phyloP scores from a whole-genome alignment of 1,284 basidiomycete species.

The Puccinia sorghi region DNA sequence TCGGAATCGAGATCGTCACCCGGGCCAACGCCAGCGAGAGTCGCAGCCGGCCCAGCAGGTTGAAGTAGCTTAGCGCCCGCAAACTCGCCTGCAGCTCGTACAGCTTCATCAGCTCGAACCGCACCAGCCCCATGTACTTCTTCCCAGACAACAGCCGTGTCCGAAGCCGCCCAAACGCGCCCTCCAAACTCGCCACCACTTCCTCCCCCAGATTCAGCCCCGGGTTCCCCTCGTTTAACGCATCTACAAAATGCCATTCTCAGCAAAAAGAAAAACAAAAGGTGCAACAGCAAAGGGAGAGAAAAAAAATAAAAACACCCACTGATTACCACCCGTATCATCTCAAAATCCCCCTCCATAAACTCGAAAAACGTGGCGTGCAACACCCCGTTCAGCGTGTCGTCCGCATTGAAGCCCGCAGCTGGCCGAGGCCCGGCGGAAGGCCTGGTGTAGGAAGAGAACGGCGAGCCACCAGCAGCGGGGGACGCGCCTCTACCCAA shows the following conservation, averaged over 20 bases:
- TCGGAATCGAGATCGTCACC: slow-evolving; percentile 54
- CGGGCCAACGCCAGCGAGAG: slow-evolving; percentile 57
- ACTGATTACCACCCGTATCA: slow-evolving; percentile 56
- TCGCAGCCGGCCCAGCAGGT: slow-evolving; percentile 57
- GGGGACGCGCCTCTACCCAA: background rate
- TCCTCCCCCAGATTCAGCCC: slow-evolving; percentile 56
- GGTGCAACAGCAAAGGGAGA: too few relatives aligned
- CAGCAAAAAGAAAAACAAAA: too few relatives aligned
- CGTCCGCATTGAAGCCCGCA: slow-evolving; percentile 50
- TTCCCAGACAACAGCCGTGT: slow-evolving; percentile 55
- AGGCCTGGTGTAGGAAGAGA: background rate
- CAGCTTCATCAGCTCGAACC: slow-evolving; percentile 57
- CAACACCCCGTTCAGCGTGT: slow-evolving; percentile 57
- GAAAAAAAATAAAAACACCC: too few relatives aligned
- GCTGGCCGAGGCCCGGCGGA: background rate
- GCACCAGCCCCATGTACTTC: slow-evolving; percentile 55
- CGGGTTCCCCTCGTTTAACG: slow-evolving; percentile 57
- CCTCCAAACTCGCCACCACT: slow-evolving; percentile 57
- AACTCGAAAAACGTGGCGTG: slow-evolving; percentile 58
- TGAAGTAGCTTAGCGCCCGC: slow-evolving; percentile 58
- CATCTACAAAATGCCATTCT: slow-evolving; percentile 53
- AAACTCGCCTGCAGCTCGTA: slow-evolving; percentile 59
- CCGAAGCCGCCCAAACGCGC: slow-evolving; percentile 55
- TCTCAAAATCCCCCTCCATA: slow-evolving; percentile 58
- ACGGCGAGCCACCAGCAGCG: background rate